Conservation (phyloP, 345 rosid genomes). For the Fremontodendron californicum region DNA sequence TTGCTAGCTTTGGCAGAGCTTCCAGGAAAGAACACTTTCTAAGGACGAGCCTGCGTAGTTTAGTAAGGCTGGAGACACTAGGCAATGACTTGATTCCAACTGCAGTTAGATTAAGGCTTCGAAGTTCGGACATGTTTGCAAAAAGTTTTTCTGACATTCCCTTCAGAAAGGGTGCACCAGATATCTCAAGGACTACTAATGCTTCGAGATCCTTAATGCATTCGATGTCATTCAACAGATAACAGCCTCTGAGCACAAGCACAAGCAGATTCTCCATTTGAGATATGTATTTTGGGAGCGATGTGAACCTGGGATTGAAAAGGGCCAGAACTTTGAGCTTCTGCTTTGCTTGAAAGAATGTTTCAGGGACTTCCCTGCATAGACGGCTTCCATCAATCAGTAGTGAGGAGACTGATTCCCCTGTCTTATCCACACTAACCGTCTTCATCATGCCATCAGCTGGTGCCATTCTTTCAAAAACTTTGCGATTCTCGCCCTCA, state of each 20-base stretch:
- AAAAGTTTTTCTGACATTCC: slow-evolving; percentile 30
- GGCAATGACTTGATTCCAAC: slow-evolving; percentile 34
- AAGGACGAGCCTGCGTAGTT: slow-evolving; percentile 47
- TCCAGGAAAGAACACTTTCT: slow-evolving; percentile 31
- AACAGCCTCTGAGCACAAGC: slow-evolving; percentile 49
- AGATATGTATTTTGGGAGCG: slow-evolving; percentile 17
- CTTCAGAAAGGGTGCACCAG: slow-evolving; percentile 40
- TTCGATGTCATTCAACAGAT: slow-evolving; percentile 19
- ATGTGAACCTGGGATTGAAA: slow-evolving; percentile 27
- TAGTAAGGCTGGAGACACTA: slow-evolving; percentile 14
- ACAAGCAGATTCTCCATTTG: slow-evolving; percentile 26
- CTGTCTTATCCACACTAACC: slow-evolving; percentile 19
- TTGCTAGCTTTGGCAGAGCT: slow-evolving; percentile 33
- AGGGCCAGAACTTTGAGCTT: slow-evolving; percentile 41
- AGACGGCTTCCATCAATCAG: slow-evolving; percentile 44
- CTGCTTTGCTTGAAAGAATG: slow-evolving; percentile 21
- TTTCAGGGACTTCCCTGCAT: slow-evolving; percentile 15
- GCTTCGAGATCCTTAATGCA: slow-evolving; percentile 18
- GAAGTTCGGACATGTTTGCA: slow-evolving; percentile 19
- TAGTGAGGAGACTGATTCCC: slow-evolving; percentile 26
- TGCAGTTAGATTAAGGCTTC: slow-evolving; percentile 50
- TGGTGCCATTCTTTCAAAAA: slow-evolving; percentile 40
- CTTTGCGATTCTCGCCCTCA: slow-evolving; percentile 15
- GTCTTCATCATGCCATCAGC: slow-evolving; percentile 51
- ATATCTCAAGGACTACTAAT: slow-evolving; percentile 50